Percentiles rank a stretch among this genome's conserved stretches.
phyloP scores from a whole-genome alignment of 768 basidiomycete genomes.

The Cyathus striatus region DNA sequence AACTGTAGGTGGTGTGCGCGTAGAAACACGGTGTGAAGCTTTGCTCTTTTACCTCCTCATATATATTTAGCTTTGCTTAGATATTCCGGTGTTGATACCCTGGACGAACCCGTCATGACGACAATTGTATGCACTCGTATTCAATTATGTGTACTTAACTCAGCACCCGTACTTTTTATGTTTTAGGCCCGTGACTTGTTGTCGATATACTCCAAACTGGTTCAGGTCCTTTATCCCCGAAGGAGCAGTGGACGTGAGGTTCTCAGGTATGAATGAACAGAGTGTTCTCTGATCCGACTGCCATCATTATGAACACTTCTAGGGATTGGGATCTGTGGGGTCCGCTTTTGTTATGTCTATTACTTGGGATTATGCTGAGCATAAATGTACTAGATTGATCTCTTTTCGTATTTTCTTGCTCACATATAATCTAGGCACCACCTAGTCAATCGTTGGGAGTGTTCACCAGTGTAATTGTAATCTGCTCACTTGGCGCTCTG shows the following conservation, averaged over 20 bases:
- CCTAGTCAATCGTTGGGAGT: constrained; percentile 77
- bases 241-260: constrained; percentile 73
- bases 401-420: not conserved
- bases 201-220: constrained; percentile 88
- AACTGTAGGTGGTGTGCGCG: constrained; percentile 78
- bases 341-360: constrained; percentile 77
- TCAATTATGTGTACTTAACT: constrained; percentile 3
- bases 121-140: constrained; percentile 66
- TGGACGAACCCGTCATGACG: constrained; percentile 86
- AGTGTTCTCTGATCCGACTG: not conserved
- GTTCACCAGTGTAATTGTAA: constrained; percentile 92
- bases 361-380: constrained; percentile 80
- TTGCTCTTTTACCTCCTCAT: not conserved
- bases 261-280: constrained; percentile 58
- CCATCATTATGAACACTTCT: not conserved
- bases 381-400: constrained; percentile 53
- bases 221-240: constrained; percentile 91
- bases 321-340: constrained; percentile 99
- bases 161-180: too few relatives aligned
- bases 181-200: constrained; percentile 77
- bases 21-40: constrained; percentile 74
- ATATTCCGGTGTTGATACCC: constrained; percentile 79
- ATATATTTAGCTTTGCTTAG: constrained; percentile 24
- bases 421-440: constrained; percentile 58
- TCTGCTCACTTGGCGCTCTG: constrained; percentile 86